A percentile compares a stretch with the other conserved stretches of the same genome.
These are phyloP conservation scores for Phytophthora chlamydospora DNA, from an alignment of 352 stramenopile species.

Conservation along the genomic window DNA sequence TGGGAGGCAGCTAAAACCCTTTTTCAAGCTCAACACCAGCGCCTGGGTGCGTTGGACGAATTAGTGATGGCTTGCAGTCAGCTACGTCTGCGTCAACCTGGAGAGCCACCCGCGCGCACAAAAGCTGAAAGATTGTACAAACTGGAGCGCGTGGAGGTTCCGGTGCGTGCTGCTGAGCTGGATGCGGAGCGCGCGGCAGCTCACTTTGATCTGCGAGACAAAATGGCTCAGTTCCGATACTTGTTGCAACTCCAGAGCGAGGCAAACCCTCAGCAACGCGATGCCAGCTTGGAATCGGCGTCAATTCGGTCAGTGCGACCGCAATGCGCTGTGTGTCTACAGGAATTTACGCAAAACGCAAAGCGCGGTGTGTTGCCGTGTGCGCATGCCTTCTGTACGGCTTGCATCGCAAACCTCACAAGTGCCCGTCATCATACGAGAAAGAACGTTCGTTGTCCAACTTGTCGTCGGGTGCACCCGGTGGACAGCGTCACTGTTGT, in stretches of 20 bases:
- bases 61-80: constrained; percentile 80
- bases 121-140: constrained; percentile 67
- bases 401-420: constrained; percentile 50
- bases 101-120: constrained; percentile 38
- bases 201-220: constrained; percentile 51
- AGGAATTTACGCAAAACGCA: constrained; percentile 60
- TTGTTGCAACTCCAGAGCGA: constrained; percentile 54
- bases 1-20: constrained; percentile 65
- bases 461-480: constrained; percentile 48
- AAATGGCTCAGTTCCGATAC: constrained; percentile 67
- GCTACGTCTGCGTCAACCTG: constrained; percentile 53
- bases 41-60: constrained; percentile 76
- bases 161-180: constrained; percentile 39
- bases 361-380: constrained; percentile 83
- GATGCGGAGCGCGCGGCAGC: constrained; percentile 52
- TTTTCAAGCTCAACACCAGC: constrained; percentile 72
- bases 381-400: constrained; percentile 83
- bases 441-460: constrained; percentile 58
- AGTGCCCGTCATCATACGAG: constrained; percentile 19
- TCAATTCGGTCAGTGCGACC: constrained; percentile 20
- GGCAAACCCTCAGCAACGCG: constrained; percentile 3
- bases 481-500: constrained; percentile 35
- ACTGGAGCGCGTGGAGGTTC: constrained; percentile 52
- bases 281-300: background rate
- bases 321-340: constrained; percentile 82